Percentiles rank a stretch among this genome's conserved stretches.
These are phyloP conservation scores for Annulohypoxylon bovei DNA, from an alignment of 495 filamentous ascomycete species.

Conservation along the genomic window DNA sequence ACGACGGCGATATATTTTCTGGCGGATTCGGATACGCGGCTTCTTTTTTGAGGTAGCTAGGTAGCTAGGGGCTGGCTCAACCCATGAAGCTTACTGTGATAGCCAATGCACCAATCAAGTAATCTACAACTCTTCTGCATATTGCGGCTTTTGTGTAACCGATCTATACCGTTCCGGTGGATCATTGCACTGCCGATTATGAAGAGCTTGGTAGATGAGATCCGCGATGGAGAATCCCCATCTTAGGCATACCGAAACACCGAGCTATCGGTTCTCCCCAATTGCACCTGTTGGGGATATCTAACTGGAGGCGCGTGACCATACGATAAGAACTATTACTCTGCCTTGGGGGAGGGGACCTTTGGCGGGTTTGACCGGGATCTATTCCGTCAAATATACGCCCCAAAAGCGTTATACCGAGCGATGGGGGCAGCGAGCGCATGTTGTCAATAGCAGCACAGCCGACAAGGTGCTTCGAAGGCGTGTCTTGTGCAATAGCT, in stretches of 20 bases:
- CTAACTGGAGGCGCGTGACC: constrained; percentile 23
- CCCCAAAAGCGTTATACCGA: constrained; percentile 18
- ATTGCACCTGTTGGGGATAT: constrained; percentile 24
- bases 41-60: constrained; percentile 19
- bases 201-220: constrained; percentile 21
- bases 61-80: constrained; percentile 4
- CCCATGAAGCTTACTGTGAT: constrained; percentile 43
- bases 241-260: constrained; percentile 39
- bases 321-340: constrained; percentile 6
- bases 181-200: constrained; percentile 15
- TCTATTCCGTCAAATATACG: background rate
- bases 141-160: constrained; percentile 32
- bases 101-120: constrained; percentile 30
- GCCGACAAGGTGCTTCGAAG: constrained; percentile 5
- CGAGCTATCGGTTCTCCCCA: constrained; percentile 10
- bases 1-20: constrained; percentile 39
- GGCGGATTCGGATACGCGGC: constrained; percentile 38
- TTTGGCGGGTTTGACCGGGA: constrained; percentile 2
- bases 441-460: constrained; percentile 7
- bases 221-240: constrained; percentile 25
- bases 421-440: background rate
- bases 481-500: constrained; percentile 21
- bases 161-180: constrained; percentile 13
- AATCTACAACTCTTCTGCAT: constrained; percentile 18
- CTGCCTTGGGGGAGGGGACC: background rate